Base-by-base conservation (phyloP, 306 rosid species). In the Vigna trinervia region DNA sequence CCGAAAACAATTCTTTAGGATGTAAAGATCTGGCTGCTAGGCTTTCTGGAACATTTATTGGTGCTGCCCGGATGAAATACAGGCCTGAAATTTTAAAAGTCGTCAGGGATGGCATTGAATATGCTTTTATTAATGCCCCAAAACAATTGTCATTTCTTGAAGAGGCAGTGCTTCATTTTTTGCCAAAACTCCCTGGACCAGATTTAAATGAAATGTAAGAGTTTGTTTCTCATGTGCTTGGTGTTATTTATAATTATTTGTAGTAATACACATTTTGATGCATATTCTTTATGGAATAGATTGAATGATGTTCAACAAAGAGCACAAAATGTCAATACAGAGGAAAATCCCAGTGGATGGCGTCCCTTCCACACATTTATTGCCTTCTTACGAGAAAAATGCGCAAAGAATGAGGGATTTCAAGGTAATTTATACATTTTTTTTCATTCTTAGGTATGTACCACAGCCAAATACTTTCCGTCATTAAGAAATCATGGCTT, bases 271-370 rank as follows among this genome's bases (percentile, higher is more conserved):
- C 52, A 69, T 66, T 65, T 62, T 76, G 60, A 89, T 72, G 6
- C 52, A 57, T 50, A 46, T 78, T 34, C 20, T 83, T 59, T 86
- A 54, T 67, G 71, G 78, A 39, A 60, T 65, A 94, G 98, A 58
- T 73, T 89, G 85, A 86, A 87, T 81, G 92, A 86, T 86, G 93
- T 90, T 56, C 89, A 95, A 86, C 86, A 78, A 51, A 87, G 96
- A 72, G 82, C 93, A 9, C 93, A 77, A 73, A 83, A 88, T 85
- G 87, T 95, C 54, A 87, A 92, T 74, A 87, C 88, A 36, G 98
- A 95, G 34, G 96, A 90, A 88, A 87, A 95, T 80, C 98, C 98
- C 57, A 95, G 98, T 88, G 98, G 98, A 51, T 92, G 98, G 98
- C 97, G 96, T 75, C 96, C 97, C 63, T 95, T 88, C 80, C 61